phyloP scores from a whole-genome alignment of 306 rosid species.

The Rosa multiflora region DNA sequence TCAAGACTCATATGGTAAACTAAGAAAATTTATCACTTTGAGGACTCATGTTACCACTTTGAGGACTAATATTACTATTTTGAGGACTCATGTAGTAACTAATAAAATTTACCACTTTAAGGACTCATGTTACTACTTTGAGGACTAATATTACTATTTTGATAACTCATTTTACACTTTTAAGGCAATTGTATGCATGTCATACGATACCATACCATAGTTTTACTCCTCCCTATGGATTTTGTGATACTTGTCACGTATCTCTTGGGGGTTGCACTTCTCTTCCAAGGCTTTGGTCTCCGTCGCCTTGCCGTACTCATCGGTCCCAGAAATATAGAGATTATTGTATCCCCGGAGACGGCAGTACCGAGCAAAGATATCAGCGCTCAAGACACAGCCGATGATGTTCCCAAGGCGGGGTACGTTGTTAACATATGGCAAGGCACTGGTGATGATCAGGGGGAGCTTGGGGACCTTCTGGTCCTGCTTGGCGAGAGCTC shows the following conservation, averaged over 20 bases:
- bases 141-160: too few relatives aligned
- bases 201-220: too few relatives aligned
- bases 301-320: neutral
- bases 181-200: too few relatives aligned
- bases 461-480: conserved; percentile 22
- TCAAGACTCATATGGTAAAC: too few relatives aligned
- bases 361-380: neutral
- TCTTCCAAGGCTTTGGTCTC: neutral
- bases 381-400: conserved; percentile 30
- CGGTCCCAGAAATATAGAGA: neutral
- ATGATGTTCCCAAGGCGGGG: conserved; percentile 95
- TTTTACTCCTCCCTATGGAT: neutral
- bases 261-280: neutral
- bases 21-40: too few relatives aligned
- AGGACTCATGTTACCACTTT: too few relatives aligned
- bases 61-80: too few relatives aligned
- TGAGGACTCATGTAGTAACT: too few relatives aligned
- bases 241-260: neutral
- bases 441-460: conserved; percentile 80
- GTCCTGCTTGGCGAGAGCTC: neutral
- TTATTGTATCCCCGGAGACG: neutral
- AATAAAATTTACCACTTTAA: too few relatives aligned
- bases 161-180: too few relatives aligned
- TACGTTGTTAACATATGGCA: conserved; percentile 91
- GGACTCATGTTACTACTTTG: too few relatives aligned